Base-by-base conservation (phyloP, 2,329 filamentous ascomycete genomes). In the Neonectria faginata region DNA sequence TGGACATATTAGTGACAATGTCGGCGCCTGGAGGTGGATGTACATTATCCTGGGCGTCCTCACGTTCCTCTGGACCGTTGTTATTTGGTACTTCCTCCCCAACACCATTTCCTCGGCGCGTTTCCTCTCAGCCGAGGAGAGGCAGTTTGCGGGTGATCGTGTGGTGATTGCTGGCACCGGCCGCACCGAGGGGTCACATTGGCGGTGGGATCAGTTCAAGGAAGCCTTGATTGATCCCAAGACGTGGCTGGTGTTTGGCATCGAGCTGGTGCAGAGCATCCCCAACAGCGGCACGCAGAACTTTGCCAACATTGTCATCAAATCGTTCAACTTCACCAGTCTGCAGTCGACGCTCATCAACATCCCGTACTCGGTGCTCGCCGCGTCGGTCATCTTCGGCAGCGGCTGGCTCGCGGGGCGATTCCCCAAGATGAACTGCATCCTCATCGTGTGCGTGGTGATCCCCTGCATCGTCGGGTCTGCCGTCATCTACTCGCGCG, bases 281-380 rank as follows among this genome's bases (percentile, higher is more conserved):
- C 86, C 88, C 45, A 90, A 89, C 65, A 87, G 87, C 41, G 88
- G 88, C 36, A 87, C 86, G 0, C 84, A 86, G 67, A 86, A 83
- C 69, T 89, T 89, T 55, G 83, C 84, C 48, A 88, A 87, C 70
- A 80, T 88, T 41, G 84, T 88, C 59, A 81, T 88, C 70, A 80
- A 78, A 52, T 85, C 84, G 3, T 88, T 88, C 51, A 84, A 84
- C 8, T 88, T 88, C 73, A 84, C 83, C 0, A 80, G 81, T 42
- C 76, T 88, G 33, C 80, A 88, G 71, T 84, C 84, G 1, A 82
- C 85, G 18, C 81, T 88, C 22, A 82, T 89, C 73, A 87, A 86
- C 68, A 87, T 88, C 57, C 87, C 87, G 2, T 86, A 88, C 66
- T 88, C 85, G 1, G 65, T 87, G 10, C 79, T 89, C 50, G 79